Base-by-base conservation (phyloP, 1,284 basidiomycete species). In the Fomes fomentarius region DNA sequence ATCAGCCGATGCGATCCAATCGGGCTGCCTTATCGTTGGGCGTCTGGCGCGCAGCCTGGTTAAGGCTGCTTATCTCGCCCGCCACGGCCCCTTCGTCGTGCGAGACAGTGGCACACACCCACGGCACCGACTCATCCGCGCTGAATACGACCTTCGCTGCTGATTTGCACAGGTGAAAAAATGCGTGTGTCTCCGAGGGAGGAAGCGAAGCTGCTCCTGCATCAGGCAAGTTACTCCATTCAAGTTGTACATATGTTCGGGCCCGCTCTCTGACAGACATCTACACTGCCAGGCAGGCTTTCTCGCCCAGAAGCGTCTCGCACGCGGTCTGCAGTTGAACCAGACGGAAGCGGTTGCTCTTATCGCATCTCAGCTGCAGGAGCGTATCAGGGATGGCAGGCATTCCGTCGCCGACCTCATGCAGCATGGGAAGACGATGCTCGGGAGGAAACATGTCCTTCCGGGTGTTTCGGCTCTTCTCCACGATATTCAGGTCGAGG, bases 311-410 rank as follows among this genome's bases (percentile, higher is more conserved):
- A 91, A 94, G 65, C 89, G 97, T 22, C 86, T 99, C 9, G 96
- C 96, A 5, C 83, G 96, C 21, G 97, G 96, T 9, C 70, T 96
- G 28, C 80, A 82, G 37, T 82, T 99, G 47, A 99, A 98, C 74
- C 76, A 86, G 59, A 83, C 91, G 9, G 97, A 99, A 74, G 89
- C 94, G 0, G 85, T 89, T 12, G 95, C 94, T 1, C 83, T 99
- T 26, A 94, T 99, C 62, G 89, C 93, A 1, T 85, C 84, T 17
- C 93, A 96, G 62, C 82, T 99, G 3, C 96, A 98, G 56, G 97
- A 98, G 71, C 84, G 87, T 44, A 96, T 97, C 63, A 82, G 96
- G n/a, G 96, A 98, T 89, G 96, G 96, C 4, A 71, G 75, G n/a
- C 82, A 94, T 66, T 85, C 84, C 0, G 96, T 99, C 2, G 83